Base-by-base conservation (phyloP, 208 protist genomes). In the Trypanosoma rangeli region DNA sequence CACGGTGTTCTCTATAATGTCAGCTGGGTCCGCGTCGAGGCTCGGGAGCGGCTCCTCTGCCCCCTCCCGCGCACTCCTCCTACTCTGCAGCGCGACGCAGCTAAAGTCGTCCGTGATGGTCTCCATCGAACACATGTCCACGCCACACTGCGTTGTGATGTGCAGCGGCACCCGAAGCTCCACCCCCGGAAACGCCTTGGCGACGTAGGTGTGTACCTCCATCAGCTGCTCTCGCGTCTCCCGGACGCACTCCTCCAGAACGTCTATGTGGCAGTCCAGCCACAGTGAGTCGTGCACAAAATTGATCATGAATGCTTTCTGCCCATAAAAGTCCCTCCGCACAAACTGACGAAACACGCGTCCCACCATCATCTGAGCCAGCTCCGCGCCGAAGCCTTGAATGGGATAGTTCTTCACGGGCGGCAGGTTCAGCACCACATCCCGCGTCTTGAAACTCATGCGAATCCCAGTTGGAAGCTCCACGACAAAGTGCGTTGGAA, bases 241-340 rank as follows among this genome's bases (percentile, higher is more conserved):
- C 9, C 60, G 69, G 12, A 90, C 81, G 26, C 85, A 89, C 76
- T 88, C 61, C 64, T 81, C 57, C 24, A 93, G 76, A 28, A 94
- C 89, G 57, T 89, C 81, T 15, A 90, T 73, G 49, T 96, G 91
- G 66, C 89, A 96, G 68, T 96, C 91, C 10, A 96, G 68, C 91
- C 91, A 96, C 18, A 96, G 79, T 7, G 91, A 93, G 78, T 96
- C 91, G 77, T 96, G 91, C 49, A 96, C 91, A 74, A 94, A 94
- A 68, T 96, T 96, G 64, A 83, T 84, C 39, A 96, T 74, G 63
- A 81, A 85, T 9, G 86, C 91, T 16, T 79, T 76, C 20, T 87
- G 48, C 10, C 78, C 69, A 74, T 93, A 96, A 76, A 87, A 90
- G 68, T 83, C 53, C 22, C 68, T 83, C 55, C 69, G 56, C 22